phyloP scores from a whole-genome alignment of 805 yeast species.

The Naumovozyma baii region DNA sequence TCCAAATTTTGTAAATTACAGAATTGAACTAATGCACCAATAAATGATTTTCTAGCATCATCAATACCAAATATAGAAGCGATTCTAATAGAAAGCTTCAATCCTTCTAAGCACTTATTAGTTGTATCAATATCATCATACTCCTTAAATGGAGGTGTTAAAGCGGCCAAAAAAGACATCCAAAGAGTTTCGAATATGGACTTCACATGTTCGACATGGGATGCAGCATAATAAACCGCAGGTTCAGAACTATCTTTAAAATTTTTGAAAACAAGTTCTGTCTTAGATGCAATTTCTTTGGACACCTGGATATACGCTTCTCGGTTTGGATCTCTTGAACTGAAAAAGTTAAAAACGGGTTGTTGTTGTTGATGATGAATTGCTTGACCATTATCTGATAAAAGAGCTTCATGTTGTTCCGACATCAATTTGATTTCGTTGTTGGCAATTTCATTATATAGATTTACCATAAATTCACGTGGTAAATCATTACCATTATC shows the following conservation, averaged over 20 bases:
- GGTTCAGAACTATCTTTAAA: constrained; percentile 35
- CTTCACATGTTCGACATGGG: constrained; percentile 80
- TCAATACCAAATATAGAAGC: constrained; percentile 76
- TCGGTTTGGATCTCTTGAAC: constrained; percentile 58
- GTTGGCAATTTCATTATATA: constrained; percentile 66
- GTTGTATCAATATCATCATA: constrained; percentile 67
- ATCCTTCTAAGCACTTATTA: constrained; percentile 70
- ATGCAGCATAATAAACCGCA: constrained; percentile 63
- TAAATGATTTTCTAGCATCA: constrained; percentile 79
- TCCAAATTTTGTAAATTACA: constrained; percentile 69
- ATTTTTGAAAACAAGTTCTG: constrained; percentile 70
- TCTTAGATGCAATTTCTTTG: constrained; percentile 78
- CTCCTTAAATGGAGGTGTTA: constrained; percentile 89
- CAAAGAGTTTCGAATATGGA: constrained; percentile 90
- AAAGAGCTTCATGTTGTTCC: constrained; percentile 86
- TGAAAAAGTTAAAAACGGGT: constrained; percentile 47
- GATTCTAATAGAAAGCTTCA: constrained; percentile 70
- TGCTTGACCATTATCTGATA: constrained; percentile 48
- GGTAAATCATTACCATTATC: constrained; percentile 86
- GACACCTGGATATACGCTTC: constrained; percentile 92
- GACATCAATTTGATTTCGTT: constrained; percentile 87
- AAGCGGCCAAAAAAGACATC: constrained; percentile 94
- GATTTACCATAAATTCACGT: constrained; percentile 53
- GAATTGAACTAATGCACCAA: constrained; percentile 83
- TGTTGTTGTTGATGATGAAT: constrained; percentile 28